phyloP scores from a whole-genome alignment of 2,329 filamentous ascomycete species.

The Pseudocercospora cruenta region DNA sequence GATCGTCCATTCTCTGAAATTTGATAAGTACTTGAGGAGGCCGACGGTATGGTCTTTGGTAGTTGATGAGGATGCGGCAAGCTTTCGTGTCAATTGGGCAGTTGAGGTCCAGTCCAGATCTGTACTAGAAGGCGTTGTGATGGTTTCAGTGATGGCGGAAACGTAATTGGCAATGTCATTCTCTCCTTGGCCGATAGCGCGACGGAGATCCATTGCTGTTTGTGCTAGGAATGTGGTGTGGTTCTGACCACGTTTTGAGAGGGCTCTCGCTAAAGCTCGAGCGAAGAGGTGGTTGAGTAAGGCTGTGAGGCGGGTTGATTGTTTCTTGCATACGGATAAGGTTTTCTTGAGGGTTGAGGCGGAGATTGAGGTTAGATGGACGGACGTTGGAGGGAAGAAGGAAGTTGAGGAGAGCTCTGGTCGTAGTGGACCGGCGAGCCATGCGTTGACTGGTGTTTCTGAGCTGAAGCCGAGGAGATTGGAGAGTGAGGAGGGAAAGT shows the following conservation, averaged over 20 bases:
- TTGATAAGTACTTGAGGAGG: constrained; percentile 47
- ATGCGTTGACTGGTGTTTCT: constrained; percentile 34
- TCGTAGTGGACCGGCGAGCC: constrained; percentile 25
- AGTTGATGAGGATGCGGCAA: constrained; percentile 39
- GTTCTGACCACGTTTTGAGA: constrained; percentile 27
- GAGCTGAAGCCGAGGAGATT: constrained; percentile 40
- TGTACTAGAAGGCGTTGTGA: not conserved
- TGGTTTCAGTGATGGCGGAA: constrained; percentile 25
- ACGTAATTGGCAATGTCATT: constrained; percentile 45
- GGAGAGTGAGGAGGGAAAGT: constrained; percentile 43
- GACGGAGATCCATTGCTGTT: constrained; percentile 49
- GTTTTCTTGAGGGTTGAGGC: constrained; percentile 33
- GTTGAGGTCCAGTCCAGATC: constrained; percentile 48
- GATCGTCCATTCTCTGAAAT: constrained; percentile 46
- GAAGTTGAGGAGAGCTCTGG: constrained; percentile 9
- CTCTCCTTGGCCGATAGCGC: constrained; percentile 37
- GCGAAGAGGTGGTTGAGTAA: constrained; percentile 46
- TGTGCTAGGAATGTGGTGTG: constrained; percentile 43
- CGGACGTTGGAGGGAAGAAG: constrained; percentile 32
- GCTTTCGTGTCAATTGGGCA: constrained; percentile 35
- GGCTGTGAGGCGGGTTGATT: constrained; percentile 48
- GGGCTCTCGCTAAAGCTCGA: constrained; percentile 41
- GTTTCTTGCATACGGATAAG: constrained; percentile 37
- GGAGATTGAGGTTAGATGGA: constrained; percentile 41
- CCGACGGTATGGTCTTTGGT: constrained; percentile 49